These are phyloP conservation scores for Glarea lozoyensis DNA, from an alignment of 495 filamentous ascomycete species.

Conservation along the genomic window DNA sequence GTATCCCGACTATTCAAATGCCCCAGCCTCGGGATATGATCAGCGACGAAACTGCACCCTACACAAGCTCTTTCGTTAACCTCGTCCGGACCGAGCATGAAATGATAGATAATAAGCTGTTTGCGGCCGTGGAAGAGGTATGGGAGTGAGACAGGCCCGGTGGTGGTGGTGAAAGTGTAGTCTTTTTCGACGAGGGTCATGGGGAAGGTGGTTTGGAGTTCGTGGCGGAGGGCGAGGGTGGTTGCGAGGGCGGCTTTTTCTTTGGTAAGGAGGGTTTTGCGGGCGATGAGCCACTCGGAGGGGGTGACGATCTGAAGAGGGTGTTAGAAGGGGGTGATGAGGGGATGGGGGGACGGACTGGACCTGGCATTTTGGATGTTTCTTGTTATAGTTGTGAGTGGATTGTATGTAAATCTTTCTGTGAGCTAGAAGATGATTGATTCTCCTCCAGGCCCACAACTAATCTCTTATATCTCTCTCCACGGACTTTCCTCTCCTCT, in stretches of 20 bases:
- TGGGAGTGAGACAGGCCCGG: constrained; percentile 24
- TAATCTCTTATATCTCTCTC: not conserved
- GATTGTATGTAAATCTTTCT: not conserved
- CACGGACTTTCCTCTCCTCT: not conserved
- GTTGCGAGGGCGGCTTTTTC: constrained; percentile 30
- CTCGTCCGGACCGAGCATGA: constrained; percentile 32
- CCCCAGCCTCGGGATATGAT: constrained; percentile 29
- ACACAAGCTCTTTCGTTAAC: constrained; percentile 26
- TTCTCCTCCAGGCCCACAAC: not conserved
- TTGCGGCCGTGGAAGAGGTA: constrained; percentile 32
- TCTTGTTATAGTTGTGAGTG: not conserved
- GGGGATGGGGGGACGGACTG: not conserved
- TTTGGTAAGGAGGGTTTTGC: constrained; percentile 28
- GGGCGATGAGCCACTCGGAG: constrained; percentile 31
- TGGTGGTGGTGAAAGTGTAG: constrained; percentile 29
- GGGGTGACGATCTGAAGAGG: constrained; percentile 19
- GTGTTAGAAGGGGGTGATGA: not conserved
- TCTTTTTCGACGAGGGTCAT: constrained; percentile 30
- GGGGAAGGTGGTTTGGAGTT: constrained; percentile 27
- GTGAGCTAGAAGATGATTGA: not conserved
- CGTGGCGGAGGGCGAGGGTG: constrained; percentile 22
- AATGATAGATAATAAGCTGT: constrained; percentile 39
- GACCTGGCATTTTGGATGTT: not conserved
- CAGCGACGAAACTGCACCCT: constrained; percentile 31
- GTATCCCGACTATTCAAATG: constrained; percentile 30